A percentile compares a stretch with the other conserved stretches of the same genome.
phyloP scores from a whole-genome alignment of 495 filamentous ascomycete species.

The Podospora comata region DNA sequence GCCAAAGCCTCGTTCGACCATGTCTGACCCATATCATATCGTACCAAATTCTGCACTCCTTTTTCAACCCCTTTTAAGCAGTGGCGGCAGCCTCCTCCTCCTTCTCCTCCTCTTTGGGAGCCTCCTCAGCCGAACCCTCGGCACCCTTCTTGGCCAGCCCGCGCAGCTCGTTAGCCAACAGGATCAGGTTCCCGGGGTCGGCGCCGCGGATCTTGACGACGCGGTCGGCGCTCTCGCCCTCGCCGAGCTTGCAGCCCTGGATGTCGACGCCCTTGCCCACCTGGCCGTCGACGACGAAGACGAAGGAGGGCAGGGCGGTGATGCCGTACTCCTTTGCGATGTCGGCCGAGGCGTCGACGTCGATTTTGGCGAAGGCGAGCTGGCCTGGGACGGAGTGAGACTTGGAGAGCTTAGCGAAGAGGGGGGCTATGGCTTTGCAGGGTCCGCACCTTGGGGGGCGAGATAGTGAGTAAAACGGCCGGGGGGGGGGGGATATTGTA shows the following conservation, averaged over 20 bases:
- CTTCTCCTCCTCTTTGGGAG: neutral
- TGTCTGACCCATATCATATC: neutral
- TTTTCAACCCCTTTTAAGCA: neutral
- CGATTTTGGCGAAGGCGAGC: slow-evolving; percentile 58
- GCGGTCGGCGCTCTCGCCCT: slow-evolving; percentile 25
- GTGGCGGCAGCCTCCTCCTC: neutral
- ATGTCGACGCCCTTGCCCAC: slow-evolving; percentile 63
- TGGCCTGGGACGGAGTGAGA: slow-evolving; percentile 39
- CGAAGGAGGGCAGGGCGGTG: slow-evolving; percentile 73
- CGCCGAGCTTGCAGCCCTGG: slow-evolving; percentile 8
- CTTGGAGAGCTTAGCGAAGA: slow-evolving; percentile 51
- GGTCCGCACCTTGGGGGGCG: slow-evolving; percentile 47
- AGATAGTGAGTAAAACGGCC: slow-evolving; percentile 40
- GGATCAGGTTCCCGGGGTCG: slow-evolving; percentile 32
- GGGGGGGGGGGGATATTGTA: slow-evolving; percentile 39
- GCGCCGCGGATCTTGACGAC: slow-evolving; percentile 35
- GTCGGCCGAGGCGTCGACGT: slow-evolving; percentile 53
- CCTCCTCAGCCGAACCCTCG: slow-evolving; percentile 6
- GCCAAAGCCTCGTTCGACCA: too few species aligned
- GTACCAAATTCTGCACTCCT: neutral
- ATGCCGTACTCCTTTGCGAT: slow-evolving; percentile 47
- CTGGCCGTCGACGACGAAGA: slow-evolving; percentile 73
- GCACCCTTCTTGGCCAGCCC: slow-evolving; percentile 34
- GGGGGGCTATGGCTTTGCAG: slow-evolving; percentile 64
- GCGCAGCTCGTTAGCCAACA: slow-evolving; percentile 34